Conservation (phyloP, 768 basidiomycete genomes). For the Boletellus ananiceps region DNA sequence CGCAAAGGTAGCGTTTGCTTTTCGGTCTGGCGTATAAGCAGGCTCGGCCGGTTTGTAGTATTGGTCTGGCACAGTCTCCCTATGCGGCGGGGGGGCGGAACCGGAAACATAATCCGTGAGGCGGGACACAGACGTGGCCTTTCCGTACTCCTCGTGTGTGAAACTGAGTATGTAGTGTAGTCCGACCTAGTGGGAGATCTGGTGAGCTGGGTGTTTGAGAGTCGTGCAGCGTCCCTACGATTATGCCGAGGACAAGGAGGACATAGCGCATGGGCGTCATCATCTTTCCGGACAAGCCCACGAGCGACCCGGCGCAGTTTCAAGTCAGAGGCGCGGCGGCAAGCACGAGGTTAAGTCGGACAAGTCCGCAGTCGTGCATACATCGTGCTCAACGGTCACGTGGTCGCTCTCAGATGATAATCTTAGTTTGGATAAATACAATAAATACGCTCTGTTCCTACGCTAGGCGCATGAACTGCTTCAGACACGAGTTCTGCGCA, state of each 20-base stretch:
- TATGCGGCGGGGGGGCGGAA: constrained; percentile 41
- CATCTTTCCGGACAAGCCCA: constrained; percentile 32
- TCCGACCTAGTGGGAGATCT: constrained; percentile 26
- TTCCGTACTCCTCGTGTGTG: constrained; percentile 41
- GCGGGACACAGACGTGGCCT: constrained; percentile 36
- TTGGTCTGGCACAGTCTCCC: constrained; percentile 54
- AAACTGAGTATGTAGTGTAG: constrained; percentile 41
- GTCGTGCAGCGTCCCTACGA: constrained; percentile 37
- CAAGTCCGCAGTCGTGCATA: background rate
- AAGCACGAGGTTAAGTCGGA: no score
- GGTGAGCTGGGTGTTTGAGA: constrained; percentile 7
- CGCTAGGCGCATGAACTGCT: constrained; percentile 25
- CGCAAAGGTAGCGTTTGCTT: constrained; percentile 80
- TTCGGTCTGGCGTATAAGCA: constrained; percentile 43
- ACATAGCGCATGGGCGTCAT: constrained; percentile 62
- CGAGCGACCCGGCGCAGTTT: background rate
- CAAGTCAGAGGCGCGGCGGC: background rate
- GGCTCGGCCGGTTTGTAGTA: constrained; percentile 45
- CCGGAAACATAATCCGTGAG: constrained; percentile 24
- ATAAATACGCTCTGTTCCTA: constrained; percentile 9
- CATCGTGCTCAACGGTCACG: constrained; percentile 1
- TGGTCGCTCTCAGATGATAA: background rate
- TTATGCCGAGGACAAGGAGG: constrained; percentile 40
- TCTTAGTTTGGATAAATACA: background rate
- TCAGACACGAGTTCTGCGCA: constrained; percentile 27